phyloP scores from a whole-genome alignment of 2,329 filamentous ascomycete species.

The Microdochium bolleyi region DNA sequence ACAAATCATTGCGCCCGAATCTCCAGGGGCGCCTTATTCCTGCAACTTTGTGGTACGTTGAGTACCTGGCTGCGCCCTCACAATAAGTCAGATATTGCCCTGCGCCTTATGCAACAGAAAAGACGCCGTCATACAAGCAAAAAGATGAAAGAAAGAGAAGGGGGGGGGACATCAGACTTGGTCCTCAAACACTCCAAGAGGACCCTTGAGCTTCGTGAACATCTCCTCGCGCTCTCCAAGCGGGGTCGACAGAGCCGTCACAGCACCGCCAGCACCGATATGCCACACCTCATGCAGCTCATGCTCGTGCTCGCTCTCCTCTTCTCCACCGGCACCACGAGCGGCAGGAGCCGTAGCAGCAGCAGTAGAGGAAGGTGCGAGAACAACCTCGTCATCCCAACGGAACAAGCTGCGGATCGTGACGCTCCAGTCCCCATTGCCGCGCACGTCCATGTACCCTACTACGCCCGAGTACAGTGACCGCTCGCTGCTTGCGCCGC shows the following conservation, averaged over 20 bases:
- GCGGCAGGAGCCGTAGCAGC: too few relatives aligned
- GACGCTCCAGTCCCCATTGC: slow-evolving; percentile 84
- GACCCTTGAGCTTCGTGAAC: slow-evolving; percentile 62
- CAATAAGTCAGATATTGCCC: background rate
- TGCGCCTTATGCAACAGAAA: background rate
- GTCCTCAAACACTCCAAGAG: slow-evolving; percentile 40
- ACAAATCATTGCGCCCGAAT: background rate
- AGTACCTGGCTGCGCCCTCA: background rate
- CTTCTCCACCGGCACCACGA: slow-evolving; percentile 15
- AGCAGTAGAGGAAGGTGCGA: slow-evolving; percentile 12
- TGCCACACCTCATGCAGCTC: slow-evolving; percentile 78
- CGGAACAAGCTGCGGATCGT: slow-evolving; percentile 77
- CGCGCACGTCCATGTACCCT: slow-evolving; percentile 81
- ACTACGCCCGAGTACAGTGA: slow-evolving; percentile 83
- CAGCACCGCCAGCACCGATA: slow-evolving; percentile 82
- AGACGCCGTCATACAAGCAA: background rate
- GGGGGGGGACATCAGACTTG: slow-evolving; percentile 8
- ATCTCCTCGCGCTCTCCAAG: slow-evolving; percentile 87
- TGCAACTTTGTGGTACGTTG: background rate
- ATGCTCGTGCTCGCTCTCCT: slow-evolving; percentile 53
- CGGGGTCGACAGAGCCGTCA: slow-evolving; percentile 76
- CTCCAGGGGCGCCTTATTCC: background rate
- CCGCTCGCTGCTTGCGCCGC: slow-evolving; percentile 40
- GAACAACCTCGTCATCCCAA: slow-evolving; percentile 52
- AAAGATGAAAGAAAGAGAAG: background rate